A percentile compares a stretch with the other conserved stretches of the same genome.
Conservation (phyloP, 176 grass and related monocot species). For the Puccinellia tenuiflora region DNA sequence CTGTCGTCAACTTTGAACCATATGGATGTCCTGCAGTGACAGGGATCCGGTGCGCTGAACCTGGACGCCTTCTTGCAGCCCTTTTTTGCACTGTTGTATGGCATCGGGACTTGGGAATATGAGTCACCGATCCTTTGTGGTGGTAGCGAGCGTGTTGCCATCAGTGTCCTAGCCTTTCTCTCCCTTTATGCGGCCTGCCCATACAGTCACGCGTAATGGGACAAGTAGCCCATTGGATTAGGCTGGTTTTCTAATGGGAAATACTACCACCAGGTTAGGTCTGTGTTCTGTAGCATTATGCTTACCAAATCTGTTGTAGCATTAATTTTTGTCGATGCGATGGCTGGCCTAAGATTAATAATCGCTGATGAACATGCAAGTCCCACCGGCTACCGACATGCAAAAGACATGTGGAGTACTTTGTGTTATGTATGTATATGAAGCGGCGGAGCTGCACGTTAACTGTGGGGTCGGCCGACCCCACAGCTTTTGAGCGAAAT, state of each 20-base stretch:
- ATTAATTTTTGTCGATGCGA: not conserved
- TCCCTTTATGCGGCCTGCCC: not conserved
- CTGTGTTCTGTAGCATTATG: not conserved
- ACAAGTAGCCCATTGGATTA: not conserved
- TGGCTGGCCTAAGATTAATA: not conserved
- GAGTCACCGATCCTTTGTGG: not conserved
- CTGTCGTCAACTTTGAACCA: not conserved
- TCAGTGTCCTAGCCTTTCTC: not conserved
- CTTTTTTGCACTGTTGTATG: not conserved
- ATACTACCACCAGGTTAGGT: not conserved
- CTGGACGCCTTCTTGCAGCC: constrained; percentile 35
- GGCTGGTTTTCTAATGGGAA: not conserved
- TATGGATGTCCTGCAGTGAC: not conserved
- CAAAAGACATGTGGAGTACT: not conserved
- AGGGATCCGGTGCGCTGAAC: constrained; percentile 45
- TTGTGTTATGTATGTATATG: not conserved
- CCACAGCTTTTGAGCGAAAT: too few species aligned
- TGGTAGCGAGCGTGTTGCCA: not conserved
- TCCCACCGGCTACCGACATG: not conserved
- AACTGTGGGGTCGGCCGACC: too few species aligned
- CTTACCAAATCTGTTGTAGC: not conserved
- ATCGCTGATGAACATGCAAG: not conserved
- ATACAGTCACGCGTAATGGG: not conserved
- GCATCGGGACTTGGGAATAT: not conserved
- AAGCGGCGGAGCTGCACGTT: too few species aligned